Evolutionary conservation across 495 filamentous ascomycete genomes (phyloP).

Genomic region (Pseudevernia furfuracea): DNA sequence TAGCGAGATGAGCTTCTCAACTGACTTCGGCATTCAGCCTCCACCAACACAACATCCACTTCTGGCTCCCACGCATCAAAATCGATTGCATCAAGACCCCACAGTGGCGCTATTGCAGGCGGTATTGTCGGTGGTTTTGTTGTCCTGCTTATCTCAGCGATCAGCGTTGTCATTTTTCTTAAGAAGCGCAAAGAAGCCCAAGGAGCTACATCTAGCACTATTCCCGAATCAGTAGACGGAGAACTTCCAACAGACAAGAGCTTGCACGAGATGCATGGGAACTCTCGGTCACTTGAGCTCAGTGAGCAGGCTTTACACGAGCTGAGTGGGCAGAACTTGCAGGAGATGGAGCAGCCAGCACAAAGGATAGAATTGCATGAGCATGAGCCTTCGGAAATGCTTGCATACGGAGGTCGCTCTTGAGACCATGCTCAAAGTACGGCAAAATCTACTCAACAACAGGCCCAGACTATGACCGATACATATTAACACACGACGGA

Average conservation of each 20-base stretch:
- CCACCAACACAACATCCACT: background rate
- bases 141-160: background rate
- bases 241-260: background rate
- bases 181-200: background rate
- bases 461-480: too few relatives aligned
- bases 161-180: background rate
- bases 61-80: background rate
- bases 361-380: slow-evolving; percentile 1
- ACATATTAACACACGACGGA: too few relatives aligned
- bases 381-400: background rate
- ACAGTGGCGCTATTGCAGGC: slow-evolving; percentile 11
- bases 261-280: slow-evolving; percentile 4
- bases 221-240: background rate
- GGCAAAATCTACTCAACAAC: too few relatives aligned
- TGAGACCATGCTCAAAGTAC: too few relatives aligned
- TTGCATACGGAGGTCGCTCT: too few relatives aligned
- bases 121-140: background rate
- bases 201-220: background rate
- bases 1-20: background rate
- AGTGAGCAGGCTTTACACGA: background rate
- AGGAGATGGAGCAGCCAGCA: slow-evolving; percentile 1
- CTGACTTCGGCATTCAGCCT: slow-evolving; percentile 2
- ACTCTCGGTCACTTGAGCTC: background rate
- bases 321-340: background rate
- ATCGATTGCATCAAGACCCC: background rate